These are phyloP conservation scores for Scedosporium boydii DNA, from an alignment of 2,329 filamentous ascomycete species.

Conservation along the genomic window DNA sequence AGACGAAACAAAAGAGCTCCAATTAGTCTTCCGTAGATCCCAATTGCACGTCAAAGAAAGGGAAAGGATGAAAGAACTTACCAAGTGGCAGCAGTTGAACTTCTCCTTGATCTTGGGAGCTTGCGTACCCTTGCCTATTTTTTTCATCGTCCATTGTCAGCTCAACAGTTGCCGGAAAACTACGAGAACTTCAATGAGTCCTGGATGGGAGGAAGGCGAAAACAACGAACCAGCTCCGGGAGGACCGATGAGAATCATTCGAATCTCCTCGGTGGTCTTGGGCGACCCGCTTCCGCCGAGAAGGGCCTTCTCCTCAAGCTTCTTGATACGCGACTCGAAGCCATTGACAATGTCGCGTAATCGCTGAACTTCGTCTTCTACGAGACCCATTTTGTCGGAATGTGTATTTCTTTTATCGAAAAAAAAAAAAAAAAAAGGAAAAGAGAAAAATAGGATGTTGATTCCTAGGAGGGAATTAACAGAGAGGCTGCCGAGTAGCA, in stretches of 20 bases:
- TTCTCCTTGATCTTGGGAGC: constrained; percentile 97
- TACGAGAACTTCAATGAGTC: background rate
- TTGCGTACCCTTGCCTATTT: constrained; percentile 91
- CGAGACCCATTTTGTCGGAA: constrained; percentile 66
- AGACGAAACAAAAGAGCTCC: constrained; percentile 7
- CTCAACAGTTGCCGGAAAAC: constrained; percentile 9
- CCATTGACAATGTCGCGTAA: constrained; percentile 75
- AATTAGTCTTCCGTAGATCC: constrained; percentile 8
- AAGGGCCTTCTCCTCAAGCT: constrained; percentile 66
- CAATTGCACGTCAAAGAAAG: background rate
- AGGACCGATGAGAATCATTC: constrained; percentile 96
- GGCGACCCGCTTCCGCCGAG: constrained; percentile 34
- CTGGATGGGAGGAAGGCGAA: background rate
- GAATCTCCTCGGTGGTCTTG: constrained; percentile 57
- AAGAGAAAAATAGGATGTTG: constrained; percentile 14
- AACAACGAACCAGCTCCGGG: constrained; percentile 78
- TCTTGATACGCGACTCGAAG: constrained; percentile 78
- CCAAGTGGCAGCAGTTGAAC: constrained; percentile 94
- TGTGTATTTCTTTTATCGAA: constrained; percentile 10
- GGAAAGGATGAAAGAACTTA: constrained; percentile 37
- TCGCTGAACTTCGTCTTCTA: constrained; percentile 75
- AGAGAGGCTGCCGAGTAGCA: background rate
- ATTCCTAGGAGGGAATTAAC: constrained; percentile 4
- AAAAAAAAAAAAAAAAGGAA: background rate
- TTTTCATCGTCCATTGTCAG: background rate